Evolutionary conservation across 2,329 filamentous ascomycete species (phyloP).

Genomic region (Sporothrix dimorphospora): DNA sequence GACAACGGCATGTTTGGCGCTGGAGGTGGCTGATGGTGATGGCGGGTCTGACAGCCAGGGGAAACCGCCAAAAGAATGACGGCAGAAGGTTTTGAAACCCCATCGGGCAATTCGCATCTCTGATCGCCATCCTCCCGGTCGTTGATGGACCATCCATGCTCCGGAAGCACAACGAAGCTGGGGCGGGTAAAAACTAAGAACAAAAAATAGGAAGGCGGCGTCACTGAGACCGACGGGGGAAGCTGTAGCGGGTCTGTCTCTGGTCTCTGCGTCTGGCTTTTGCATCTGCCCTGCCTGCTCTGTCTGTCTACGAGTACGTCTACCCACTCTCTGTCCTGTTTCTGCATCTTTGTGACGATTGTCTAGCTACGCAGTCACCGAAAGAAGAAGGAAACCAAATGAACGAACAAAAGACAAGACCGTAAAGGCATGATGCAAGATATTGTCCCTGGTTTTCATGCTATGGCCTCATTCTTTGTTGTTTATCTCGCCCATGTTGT

Average conservation of each 20-base stretch:
- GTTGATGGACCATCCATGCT: constrained; percentile 3
- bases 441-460: neutral
- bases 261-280: neutral
- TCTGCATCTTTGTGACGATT: neutral
- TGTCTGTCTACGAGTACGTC: too few species aligned
- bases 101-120: constrained; percentile 16
- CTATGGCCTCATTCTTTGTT: neutral
- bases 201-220: neutral
- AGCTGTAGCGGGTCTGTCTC: neutral
- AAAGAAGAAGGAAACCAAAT: neutral
- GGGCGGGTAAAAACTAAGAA: neutral
- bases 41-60: neutral
- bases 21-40: neutral
- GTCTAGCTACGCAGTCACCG: neutral
- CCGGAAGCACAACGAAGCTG: constrained; percentile 8
- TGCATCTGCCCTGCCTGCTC: neutral
- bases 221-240: neutral
- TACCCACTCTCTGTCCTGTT: too few species aligned
- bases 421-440: neutral
- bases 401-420: neutral
- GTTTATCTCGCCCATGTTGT: neutral
- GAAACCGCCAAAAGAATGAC: neutral
- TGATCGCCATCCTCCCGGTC: constrained; percentile 16
- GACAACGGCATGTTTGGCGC: neutral
- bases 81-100: constrained; percentile 15